These are phyloP conservation scores for Pleurotus tuoliensis DNA, from an alignment of 768 basidiomycete species.

Conservation along the genomic window DNA sequence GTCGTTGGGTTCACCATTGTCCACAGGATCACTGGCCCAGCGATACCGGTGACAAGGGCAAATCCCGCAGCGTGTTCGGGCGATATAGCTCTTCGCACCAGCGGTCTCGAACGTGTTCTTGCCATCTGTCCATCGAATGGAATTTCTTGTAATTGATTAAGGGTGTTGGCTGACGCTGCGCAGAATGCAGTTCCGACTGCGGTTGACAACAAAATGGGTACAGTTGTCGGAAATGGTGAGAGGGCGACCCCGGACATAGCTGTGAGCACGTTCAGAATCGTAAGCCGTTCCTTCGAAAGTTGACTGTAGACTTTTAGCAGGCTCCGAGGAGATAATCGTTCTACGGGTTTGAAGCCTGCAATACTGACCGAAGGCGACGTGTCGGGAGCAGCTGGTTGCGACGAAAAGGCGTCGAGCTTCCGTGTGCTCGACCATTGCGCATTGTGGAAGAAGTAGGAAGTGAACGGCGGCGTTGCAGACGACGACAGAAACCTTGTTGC, in stretches of 20 bases:
- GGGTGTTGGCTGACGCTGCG: slow-evolving; percentile 87
- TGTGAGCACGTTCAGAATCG: slow-evolving; percentile 79
- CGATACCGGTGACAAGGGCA: slow-evolving; percentile 68
- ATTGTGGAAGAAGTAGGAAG: slow-evolving; percentile 67
- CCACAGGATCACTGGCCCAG: slow-evolving; percentile 77
- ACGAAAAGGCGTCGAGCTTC: slow-evolving; percentile 9
- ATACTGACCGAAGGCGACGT: slow-evolving; percentile 14
- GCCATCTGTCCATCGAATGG: slow-evolving; percentile 98
- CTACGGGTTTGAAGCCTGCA: slow-evolving; percentile 30
- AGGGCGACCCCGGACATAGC: slow-evolving; percentile 92
- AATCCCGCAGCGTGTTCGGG: slow-evolving; percentile 84
- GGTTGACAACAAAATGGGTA: slow-evolving; percentile 82
- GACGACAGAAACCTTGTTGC: slow-evolving; percentile 10
- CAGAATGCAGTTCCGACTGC: slow-evolving; percentile 89
- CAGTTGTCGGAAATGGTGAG: slow-evolving; percentile 79
- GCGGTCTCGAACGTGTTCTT: slow-evolving; percentile 81
- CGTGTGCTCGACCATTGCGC: slow-evolving; percentile 37
- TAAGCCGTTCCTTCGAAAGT: slow-evolving; percentile 82
- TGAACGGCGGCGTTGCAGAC: slow-evolving; percentile 25
- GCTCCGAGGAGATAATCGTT: slow-evolving; percentile 43
- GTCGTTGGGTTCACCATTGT: slow-evolving; percentile 84
- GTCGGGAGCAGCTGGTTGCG: slow-evolving; percentile 7
- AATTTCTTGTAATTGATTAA: slow-evolving; percentile 93
- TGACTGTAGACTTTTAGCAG: slow-evolving; percentile 70
- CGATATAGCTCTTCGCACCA: slow-evolving; percentile 80